phyloP scores from a whole-genome alignment of 1,284 basidiomycete species.

The Sphagnurus paluster region DNA sequence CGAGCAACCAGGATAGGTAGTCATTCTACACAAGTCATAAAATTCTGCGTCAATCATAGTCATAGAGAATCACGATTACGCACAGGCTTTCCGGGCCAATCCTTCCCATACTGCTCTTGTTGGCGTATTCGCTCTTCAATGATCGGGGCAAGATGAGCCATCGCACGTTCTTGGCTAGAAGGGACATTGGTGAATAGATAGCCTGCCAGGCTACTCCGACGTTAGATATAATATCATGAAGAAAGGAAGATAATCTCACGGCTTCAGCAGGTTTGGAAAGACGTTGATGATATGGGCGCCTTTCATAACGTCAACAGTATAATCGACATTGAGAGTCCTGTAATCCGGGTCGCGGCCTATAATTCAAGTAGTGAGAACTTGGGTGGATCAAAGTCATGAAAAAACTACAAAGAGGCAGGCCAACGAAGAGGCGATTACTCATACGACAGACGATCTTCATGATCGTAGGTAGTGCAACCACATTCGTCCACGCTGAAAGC shows the following conservation, averaged over 20 bases:
- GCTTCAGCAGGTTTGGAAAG: slow-evolving; percentile 39
- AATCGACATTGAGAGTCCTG: slow-evolving; percentile 33
- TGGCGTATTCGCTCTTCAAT: slow-evolving; percentile 39
- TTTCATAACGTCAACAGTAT: slow-evolving; percentile 31
- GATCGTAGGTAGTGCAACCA: slow-evolving; percentile 30
- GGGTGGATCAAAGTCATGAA: not conserved
- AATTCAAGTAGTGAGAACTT: not conserved
- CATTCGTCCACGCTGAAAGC: slow-evolving; percentile 37
- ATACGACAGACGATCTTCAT: slow-evolving; percentile 32
- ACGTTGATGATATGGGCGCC: slow-evolving; percentile 27
- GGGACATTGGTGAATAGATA: slow-evolving; percentile 30
- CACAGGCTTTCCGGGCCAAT: slow-evolving; percentile 38
- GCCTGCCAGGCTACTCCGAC: slow-evolving; percentile 16
- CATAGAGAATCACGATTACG: slow-evolving; percentile 7
- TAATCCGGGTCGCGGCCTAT: slow-evolving; percentile 43
- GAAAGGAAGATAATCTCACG: slow-evolving; percentile 27
- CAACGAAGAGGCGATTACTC: slow-evolving; percentile 40
- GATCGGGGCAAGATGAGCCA: slow-evolving; percentile 33
- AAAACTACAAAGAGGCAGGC: slow-evolving; percentile 36
- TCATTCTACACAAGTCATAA: slow-evolving; percentile 29
- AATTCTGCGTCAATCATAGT: not conserved
- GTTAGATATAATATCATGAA: not conserved
- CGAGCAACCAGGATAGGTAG: slow-evolving; percentile 38
- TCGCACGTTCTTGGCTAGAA: slow-evolving; percentile 40
- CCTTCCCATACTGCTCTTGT: slow-evolving; percentile 33